These are phyloP conservation scores for Wickerhamiella pararugosa DNA, from an alignment of 1,139 yeast species.

Conservation along the genomic window DNA sequence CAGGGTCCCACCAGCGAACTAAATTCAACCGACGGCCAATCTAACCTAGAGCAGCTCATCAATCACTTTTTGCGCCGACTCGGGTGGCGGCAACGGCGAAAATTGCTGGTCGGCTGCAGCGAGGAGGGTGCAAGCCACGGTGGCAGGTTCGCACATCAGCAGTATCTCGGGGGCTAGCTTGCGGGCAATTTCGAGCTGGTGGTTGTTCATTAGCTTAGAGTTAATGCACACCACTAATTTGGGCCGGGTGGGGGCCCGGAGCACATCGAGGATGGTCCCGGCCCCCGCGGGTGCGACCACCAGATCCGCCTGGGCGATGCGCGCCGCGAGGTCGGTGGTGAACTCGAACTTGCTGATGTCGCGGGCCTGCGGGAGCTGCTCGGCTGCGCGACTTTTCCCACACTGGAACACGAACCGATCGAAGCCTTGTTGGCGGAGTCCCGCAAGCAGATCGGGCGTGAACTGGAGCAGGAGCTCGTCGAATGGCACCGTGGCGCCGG, in stretches of 20 bases:
- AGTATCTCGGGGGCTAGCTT: constrained; percentile 33
- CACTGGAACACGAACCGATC: constrained; percentile 44
- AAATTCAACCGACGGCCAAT: too few relatives aligned
- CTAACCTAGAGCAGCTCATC: neutral
- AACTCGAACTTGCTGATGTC: constrained; percentile 25
- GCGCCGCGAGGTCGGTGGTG: constrained; percentile 30
- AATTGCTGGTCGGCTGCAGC: constrained; percentile 5
- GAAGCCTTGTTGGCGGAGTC: constrained; percentile 27
- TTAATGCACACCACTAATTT: constrained; percentile 62
- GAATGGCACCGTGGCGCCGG: constrained; percentile 78
- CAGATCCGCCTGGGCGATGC: constrained; percentile 33
- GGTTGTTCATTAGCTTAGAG: constrained; percentile 63
- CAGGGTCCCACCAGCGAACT: too few relatives aligned
- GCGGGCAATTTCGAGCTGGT: constrained; percentile 64
- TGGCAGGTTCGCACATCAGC: constrained; percentile 15
- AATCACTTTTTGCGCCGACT: constrained; percentile 6
- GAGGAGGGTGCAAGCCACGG: constrained; percentile 7
- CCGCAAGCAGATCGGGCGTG: constrained; percentile 24
- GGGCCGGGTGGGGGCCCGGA: constrained; percentile 28
- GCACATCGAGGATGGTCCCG: constrained; percentile 73
- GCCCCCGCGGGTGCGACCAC: constrained; percentile 86
- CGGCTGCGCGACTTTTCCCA: constrained; percentile 33
- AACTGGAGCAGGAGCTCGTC: constrained; percentile 31
- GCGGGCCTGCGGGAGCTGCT: constrained; percentile 19
- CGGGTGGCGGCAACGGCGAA: constrained; percentile 8